phyloP scores from a whole-genome alignment of 331 rosid species.

The Malus hybrid region DNA sequence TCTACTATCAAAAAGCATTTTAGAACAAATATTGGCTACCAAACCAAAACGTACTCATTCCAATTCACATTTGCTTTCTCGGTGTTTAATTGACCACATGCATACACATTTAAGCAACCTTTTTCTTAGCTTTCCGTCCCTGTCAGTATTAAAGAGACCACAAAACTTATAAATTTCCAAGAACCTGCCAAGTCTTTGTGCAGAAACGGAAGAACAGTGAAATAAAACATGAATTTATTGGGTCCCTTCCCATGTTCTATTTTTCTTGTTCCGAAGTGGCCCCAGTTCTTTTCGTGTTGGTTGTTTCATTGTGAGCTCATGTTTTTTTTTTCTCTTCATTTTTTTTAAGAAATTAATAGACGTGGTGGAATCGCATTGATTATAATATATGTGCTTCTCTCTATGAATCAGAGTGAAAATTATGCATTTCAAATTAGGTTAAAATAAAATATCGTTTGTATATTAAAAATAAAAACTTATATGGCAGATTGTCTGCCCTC shows the following conservation, averaged over 20 bases:
- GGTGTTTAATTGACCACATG: not conserved
- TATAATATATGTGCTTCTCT: too few relatives aligned
- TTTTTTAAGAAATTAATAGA: not conserved
- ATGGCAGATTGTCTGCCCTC: too few relatives aligned
- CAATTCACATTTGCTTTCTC: not conserved
- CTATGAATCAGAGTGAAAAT: too few relatives aligned
- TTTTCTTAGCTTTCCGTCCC: not conserved
- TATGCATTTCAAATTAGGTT: too few relatives aligned
- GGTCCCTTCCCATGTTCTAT: not conserved
- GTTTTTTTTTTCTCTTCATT: fast-evolving
- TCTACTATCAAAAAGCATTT: not conserved
- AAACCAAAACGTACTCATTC: not conserved
- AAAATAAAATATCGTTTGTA: too few relatives aligned
- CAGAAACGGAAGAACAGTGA: constrained; percentile 7
- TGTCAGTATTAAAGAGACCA: not conserved
- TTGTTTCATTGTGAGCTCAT: not conserved
- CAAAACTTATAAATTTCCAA: constrained; percentile 8
- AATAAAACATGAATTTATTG: not conserved
- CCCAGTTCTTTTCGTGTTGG: constrained; percentile 1
- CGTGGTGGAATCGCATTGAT: too few relatives aligned
- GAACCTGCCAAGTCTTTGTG: constrained; percentile 22
- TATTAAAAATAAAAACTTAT: too few relatives aligned
- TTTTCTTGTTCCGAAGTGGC: too few relatives aligned
- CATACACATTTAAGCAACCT: not conserved
- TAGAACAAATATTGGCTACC: not conserved